Evolutionary conservation across 129 eudicot species (phyloP).

Genomic region (Artemisia annua): DNA sequence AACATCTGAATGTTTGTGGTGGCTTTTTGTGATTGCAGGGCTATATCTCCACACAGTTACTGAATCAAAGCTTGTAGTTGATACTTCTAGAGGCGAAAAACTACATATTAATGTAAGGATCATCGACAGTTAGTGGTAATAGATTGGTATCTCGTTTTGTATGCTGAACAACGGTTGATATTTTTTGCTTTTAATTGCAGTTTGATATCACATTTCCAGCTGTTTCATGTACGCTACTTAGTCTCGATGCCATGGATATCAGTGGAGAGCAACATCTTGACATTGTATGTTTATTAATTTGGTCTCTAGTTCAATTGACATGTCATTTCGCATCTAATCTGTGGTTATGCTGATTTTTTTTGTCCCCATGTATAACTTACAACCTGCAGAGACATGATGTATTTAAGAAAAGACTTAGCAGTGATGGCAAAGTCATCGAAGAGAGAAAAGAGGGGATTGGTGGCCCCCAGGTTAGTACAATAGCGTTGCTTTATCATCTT

Average conservation of each 20-base stretch:
- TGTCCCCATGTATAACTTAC: neutral
- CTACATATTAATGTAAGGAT: constrained; percentile 77
- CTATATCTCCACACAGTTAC: constrained; percentile 82
- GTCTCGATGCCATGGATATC: constrained; percentile 96
- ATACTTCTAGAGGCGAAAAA: constrained; percentile 93
- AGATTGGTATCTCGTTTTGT: constrained; percentile 2
- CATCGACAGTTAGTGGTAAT: neutral
- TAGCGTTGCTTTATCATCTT: neutral
- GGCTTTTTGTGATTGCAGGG: constrained; percentile 52
- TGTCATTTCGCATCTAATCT: neutral
- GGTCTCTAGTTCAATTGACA: neutral
- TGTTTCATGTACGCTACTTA: constrained; percentile 87
- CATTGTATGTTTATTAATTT: constrained; percentile 58
- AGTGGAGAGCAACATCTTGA: constrained; percentile 98
- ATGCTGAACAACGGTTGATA: constrained; percentile 14
- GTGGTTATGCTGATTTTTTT: neutral
- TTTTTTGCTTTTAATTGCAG: constrained; percentile 48
- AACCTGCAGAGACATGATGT: constrained; percentile 89
- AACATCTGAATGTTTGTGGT: constrained; percentile 7
- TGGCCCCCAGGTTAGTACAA: constrained; percentile 74
- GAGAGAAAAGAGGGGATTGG: constrained; percentile 85
- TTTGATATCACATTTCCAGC: constrained; percentile 96
- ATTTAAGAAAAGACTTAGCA: constrained; percentile 82
- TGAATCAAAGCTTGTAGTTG: constrained; percentile 90
- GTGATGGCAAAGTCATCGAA: constrained; percentile 71